phyloP scores from a whole-genome alignment of 2,329 filamentous ascomycete species.

The Grosmannia clavigera region DNA sequence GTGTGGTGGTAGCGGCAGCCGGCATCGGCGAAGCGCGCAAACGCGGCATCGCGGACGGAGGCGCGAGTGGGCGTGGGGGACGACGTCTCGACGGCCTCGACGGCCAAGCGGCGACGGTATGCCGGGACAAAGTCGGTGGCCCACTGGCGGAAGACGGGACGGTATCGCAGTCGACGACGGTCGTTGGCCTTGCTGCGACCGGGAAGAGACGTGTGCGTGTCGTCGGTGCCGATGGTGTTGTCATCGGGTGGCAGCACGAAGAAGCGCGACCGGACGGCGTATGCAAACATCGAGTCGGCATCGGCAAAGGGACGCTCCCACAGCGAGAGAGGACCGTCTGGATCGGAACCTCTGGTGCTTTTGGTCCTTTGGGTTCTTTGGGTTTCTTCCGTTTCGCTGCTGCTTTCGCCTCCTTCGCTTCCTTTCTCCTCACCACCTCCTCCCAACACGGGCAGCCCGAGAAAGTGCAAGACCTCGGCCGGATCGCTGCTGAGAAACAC shows the following conservation, averaged over 20 bases:
- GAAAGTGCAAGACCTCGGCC: slow-evolving; percentile 42
- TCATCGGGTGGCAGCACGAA: slow-evolving; percentile 31
- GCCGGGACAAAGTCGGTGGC: slow-evolving; percentile 49
- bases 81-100: too few relatives aligned
- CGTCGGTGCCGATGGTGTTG: neutral
- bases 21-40: slow-evolving; percentile 34
- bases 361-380: slow-evolving; percentile 8
- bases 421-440: slow-evolving; percentile 17
- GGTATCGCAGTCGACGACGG: slow-evolving; percentile 38
- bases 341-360: slow-evolving; percentile 1
- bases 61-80: slow-evolving; percentile 21
- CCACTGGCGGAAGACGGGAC: slow-evolving; percentile 48
- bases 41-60: slow-evolving; percentile 37
- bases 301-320: slow-evolving; percentile 45
- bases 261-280: slow-evolving; percentile 43
- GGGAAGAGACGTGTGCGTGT: neutral
- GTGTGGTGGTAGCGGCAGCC: slow-evolving; percentile 30
- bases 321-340: neutral
- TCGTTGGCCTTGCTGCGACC: slow-evolving; percentile 35
- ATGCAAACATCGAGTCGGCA: slow-evolving; percentile 47
- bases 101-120: neutral
- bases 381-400: too few relatives aligned
- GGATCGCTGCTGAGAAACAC: slow-evolving; percentile 50
- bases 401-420: neutral
- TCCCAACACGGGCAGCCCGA: slow-evolving; percentile 36